Evolutionary conservation across 75 land plant genomes (phyloP).

Genomic region (Picea glauca): DNA sequence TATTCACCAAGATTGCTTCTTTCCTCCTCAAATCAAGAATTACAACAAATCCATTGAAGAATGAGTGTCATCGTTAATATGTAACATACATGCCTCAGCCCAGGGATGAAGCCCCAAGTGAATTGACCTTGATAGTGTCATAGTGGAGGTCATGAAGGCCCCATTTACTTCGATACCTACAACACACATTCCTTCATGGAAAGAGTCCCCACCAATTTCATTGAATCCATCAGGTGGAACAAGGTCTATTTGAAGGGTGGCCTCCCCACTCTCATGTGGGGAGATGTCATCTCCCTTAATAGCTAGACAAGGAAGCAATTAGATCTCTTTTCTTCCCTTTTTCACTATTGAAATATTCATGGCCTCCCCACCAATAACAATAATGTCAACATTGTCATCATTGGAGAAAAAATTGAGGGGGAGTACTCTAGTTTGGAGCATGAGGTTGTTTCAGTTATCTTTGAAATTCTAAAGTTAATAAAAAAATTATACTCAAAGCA

Average conservation of each 20-base stretch:
- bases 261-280: slow-evolving; percentile 62
- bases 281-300: slow-evolving; percentile 72
- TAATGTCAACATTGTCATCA: slow-evolving; percentile 75
- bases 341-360: slow-evolving; percentile 64
- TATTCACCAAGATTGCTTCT: slow-evolving; percentile 57
- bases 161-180: slow-evolving; percentile 63
- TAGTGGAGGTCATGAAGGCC: slow-evolving; percentile 78
- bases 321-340: slow-evolving; percentile 69
- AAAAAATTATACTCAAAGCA: no score
- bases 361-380: slow-evolving; percentile 69
- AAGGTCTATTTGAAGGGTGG: slow-evolving; percentile 81
- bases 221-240: slow-evolving; percentile 61
- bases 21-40: no score
- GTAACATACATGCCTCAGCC: slow-evolving; percentile 87
- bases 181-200: slow-evolving; percentile 69
- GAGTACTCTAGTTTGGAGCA: slow-evolving; percentile 87
- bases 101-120: slow-evolving; percentile 68
- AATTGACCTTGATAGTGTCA: slow-evolving; percentile 66
- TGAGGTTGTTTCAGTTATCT: slow-evolving; percentile 74
- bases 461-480: slow-evolving; percentile 70
- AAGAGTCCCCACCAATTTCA: slow-evolving; percentile 50
- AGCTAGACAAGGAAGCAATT: slow-evolving; percentile 70
- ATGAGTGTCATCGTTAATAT: slow-evolving; percentile 5
- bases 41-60: no score
- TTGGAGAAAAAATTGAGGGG: slow-evolving; percentile 82